These are phyloP conservation scores for Platanthera zijinensis DNA, from an alignment of 106 monocot genomes.

Conservation along the genomic window DNA sequence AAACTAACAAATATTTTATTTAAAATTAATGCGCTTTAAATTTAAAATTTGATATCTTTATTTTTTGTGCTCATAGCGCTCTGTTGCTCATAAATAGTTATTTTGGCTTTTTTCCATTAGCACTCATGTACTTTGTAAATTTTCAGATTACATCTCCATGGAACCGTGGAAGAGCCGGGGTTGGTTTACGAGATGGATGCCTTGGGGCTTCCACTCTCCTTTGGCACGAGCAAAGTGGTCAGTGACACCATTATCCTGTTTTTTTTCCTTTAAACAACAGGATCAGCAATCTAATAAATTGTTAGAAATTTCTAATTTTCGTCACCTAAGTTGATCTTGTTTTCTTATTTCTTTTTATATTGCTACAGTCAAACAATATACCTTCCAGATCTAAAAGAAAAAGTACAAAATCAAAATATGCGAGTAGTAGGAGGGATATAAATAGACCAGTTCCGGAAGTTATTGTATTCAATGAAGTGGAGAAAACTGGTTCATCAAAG, in stretches of 20 bases:
- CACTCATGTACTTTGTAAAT: background rate
- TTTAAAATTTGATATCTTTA: too few relatives aligned
- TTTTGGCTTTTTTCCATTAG: constrained; percentile 2
- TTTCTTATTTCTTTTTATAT: background rate
- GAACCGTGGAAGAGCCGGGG: constrained; percentile 50
- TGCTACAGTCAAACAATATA: constrained; percentile 23
- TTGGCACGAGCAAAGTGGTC: constrained; percentile 51
- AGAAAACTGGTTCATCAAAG: constrained; percentile 19
- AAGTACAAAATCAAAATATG: constrained; percentile 15
- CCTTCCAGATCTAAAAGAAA: constrained; percentile 24
- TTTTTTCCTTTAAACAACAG: background rate
- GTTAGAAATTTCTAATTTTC: background rate
- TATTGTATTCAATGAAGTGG: constrained; percentile 4
- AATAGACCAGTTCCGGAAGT: constrained; percentile 6
- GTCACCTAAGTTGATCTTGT: background rate
- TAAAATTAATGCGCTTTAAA: too few relatives aligned
- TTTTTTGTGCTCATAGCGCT: background rate
- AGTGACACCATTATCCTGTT: constrained; percentile 2
- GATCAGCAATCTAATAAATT: background rate
- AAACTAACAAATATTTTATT: too few relatives aligned
- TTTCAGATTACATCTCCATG: constrained; percentile 14
- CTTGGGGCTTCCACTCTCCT: constrained; percentile 75
- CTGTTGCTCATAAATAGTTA: background rate
- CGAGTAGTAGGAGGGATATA: constrained; percentile 8
- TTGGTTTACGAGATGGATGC: constrained; percentile 55